Evolutionary conservation across 2,329 filamentous ascomycete genomes (phyloP).

Genomic region (Lachnellula hyalina): DNA sequence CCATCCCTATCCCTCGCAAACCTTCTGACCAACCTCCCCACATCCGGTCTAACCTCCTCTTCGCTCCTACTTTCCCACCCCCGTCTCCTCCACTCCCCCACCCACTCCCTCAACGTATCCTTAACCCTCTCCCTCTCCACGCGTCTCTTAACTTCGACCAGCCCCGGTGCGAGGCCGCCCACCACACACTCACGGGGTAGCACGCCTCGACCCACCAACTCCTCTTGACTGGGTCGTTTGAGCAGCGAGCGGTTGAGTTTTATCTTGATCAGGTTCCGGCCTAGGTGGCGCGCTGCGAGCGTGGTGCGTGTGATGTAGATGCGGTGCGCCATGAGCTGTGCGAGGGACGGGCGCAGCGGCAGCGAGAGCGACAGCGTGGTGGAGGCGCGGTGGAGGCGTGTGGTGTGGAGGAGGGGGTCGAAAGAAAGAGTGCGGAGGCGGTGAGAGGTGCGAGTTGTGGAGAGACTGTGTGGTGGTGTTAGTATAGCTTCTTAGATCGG

Average conservation of each 20-base stretch:
- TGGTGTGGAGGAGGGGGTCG: conserved; percentile 59
- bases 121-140: conserved; percentile 65
- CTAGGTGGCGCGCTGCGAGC: conserved; percentile 57
- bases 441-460: conserved; percentile 39
- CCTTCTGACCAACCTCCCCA: conserved; percentile 36
- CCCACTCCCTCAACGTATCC: conserved; percentile 59
- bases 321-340: conserved; percentile 56
- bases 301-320: conserved; percentile 65
- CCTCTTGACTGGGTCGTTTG: conserved; percentile 52
- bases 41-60: conserved; percentile 24
- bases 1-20: conserved; percentile 29
- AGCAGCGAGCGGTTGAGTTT: conserved; percentile 57
- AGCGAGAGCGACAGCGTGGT: conserved; percentile 50
- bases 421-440: conserved; percentile 57
- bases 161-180: conserved; percentile 44
- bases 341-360: conserved; percentile 51
- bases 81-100: conserved; percentile 41
- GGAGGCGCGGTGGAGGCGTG: conserved; percentile 55
- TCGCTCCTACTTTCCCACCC: conserved; percentile 42
- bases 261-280: conserved; percentile 58
- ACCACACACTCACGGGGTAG: conserved; percentile 58
- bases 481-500: too few species aligned
- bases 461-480: conserved; percentile 18
- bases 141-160: conserved; percentile 57
- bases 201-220: conserved; percentile 58